Base-by-base conservation (phyloP, 2,329 filamentous ascomycete genomes). In the Alternaria viburni region DNA sequence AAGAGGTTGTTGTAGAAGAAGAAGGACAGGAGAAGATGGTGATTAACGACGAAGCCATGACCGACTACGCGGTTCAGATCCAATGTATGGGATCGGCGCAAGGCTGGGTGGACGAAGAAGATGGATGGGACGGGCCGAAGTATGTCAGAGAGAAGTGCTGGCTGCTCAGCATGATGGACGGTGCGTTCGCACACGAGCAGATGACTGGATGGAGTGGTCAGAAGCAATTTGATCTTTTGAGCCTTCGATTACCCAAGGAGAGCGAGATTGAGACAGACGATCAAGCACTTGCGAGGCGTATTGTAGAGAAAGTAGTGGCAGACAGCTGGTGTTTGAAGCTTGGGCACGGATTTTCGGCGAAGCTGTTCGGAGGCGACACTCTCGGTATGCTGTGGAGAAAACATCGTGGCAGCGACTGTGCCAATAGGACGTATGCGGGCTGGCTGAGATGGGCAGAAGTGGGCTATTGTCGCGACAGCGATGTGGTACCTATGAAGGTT, bases 21-120 rank as follows among this genome's bases (percentile, higher is more conserved):
- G 71, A 79, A 65, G 79, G 66, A 54, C 28, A 52, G 19, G 49
- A 25, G 19, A 76, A 64, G 12, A 79, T 77, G 69, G 75, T 72
- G 4, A 70, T 80, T 4, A 81, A 84, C 12, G 79, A 79, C 41
- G 78, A 72, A 57, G 78, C 84, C 65, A 78, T 88, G 69, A 84
- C 83, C 3, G 86, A 89, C 68, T 89, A 88, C 65, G 86, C 87
- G 59, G 83, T 85, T 44, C 86, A 89, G 64, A 86, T 85, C 4
- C 86, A 87, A 63, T 84, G 80, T 4, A 81, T 87, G 65, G 81
- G 80, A 7, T 76, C 85, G 74, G 86, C 84, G 1, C 83, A 87
- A 82, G 82, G 83, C 2, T 81, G 86, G 6, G 70, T 87, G 0
- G 86, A 88, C 63, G 77, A 81, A 4, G 81, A 83, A 28, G 83